Conservation (phyloP, 1,284 basidiomycete species). For the Singerocomus inundabilis region DNA sequence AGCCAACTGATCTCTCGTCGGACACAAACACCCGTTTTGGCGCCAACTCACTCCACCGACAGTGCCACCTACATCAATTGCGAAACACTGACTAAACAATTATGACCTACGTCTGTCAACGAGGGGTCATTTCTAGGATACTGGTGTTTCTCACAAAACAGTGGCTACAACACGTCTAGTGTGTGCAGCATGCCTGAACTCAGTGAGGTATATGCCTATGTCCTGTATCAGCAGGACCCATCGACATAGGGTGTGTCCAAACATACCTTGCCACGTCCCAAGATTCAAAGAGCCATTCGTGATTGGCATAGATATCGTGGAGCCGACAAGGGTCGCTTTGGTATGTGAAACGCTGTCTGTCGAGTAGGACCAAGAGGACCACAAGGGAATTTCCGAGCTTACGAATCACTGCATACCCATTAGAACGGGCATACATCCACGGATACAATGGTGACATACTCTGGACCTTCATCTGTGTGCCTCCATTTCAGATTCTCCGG, state of each 20-base stretch:
- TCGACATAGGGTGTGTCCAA: background rate
- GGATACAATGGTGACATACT: slow-evolving; percentile 50
- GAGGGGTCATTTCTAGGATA: background rate
- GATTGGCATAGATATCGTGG: slow-evolving; percentile 82
- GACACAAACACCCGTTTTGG: background rate
- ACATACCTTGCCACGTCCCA: slow-evolving; percentile 87
- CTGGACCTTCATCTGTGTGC: slow-evolving; percentile 89
- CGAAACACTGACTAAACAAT: background rate
- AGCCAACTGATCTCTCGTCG: background rate
- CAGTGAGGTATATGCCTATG: slow-evolving; percentile 77
- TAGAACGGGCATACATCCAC: slow-evolving; percentile 5
- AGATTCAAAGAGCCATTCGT: slow-evolving; percentile 79
- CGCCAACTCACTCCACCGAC: too few relatives aligned
- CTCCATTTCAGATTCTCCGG: slow-evolving; percentile 85
- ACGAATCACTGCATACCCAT: slow-evolving; percentile 62
- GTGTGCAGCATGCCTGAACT: slow-evolving; percentile 72
- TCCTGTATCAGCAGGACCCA: slow-evolving; percentile 2
- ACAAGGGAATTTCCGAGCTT: slow-evolving; percentile 22
- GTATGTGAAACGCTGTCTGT: slow-evolving; percentile 78
- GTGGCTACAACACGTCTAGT: slow-evolving; percentile 77
- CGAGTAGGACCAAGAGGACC: slow-evolving; percentile 1
- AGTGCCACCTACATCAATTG: background rate
- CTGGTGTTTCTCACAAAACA: slow-evolving; percentile 54
- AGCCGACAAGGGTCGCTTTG: slow-evolving; percentile 82
- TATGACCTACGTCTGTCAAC: slow-evolving; percentile 14